Evolutionary conservation across 371 early-diverging fungal species (phyloP), one percentile per base, ranked within the genome.

Genomic region (Mucor lusitanicus): DNA sequence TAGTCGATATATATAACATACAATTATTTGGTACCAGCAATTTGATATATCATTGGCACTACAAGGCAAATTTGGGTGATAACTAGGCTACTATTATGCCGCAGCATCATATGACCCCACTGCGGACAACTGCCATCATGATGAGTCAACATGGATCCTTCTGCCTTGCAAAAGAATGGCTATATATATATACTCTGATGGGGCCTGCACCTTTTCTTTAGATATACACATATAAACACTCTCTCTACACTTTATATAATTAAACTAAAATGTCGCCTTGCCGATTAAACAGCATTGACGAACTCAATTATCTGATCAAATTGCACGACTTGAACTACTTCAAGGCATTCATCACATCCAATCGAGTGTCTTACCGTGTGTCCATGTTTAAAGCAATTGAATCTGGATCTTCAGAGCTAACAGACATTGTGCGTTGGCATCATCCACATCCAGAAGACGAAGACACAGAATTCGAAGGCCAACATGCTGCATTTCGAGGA

Each of bases 381-480:
- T 33, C 42, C 42, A 59, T 59, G 37, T 59, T 59, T 9, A 59
- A 59, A n/a, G 59, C 59, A 12, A 59, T 59, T 25, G 59, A 59
- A 40, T 37, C 59, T 8, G 59, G 59, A 2, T 40, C 59, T 13
- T 15, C 15, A 9, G 23, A n/a, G 23, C 25, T 59, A 5, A 19
- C 35, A 15, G 32, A 37, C 25, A 35, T 59, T 27, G 59, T 59
- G 9, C 23, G 32, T 3, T 28, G 27, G 23, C 32, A 39, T 27
- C 59, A 59, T 3, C 59, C 59, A 19, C 23, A 59, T 27, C 59
- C 59, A 23, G 42, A 59, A 23, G 42, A 59, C 9, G 57, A n/a
- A 30, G 59, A 59, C 23, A 23, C 21, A 3, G 59, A 59, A 32
- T 19, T 59, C 21, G 37, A 59, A 12, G n/a, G 59, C n/a, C 27